Base-by-base conservation (phyloP, 2,329 filamentous ascomycete genomes). In the Trichophaea hybrida region DNA sequence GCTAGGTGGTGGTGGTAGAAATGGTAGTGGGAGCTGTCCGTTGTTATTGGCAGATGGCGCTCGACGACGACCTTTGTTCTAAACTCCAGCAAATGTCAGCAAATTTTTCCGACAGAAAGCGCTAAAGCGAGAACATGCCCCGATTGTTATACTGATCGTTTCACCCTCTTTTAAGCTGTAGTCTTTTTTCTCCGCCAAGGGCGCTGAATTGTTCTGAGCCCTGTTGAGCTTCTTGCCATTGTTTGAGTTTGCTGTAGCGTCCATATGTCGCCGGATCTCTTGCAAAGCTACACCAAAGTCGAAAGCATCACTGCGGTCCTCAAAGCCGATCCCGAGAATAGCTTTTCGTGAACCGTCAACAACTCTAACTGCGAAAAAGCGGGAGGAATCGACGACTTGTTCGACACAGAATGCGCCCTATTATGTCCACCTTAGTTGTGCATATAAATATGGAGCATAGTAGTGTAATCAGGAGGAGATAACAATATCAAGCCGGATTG, bases 141-240 rank as follows among this genome's bases (percentile, higher is more conserved):
- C 82, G 55, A 93, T 77, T 70, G 86, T 87, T 65, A 94, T 83
- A 31, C 84, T 88, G 67, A 94, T 94, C 15, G 86, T 94, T 77
- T 95, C 85, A 8, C 88, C 88, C 61, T 90, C 88, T 72, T 94
- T 94, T 64, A 95, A 72, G 68, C 86, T 90, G 69, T 88, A 89
- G 69, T 94, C 88, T 65, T 79, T 80, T 73, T 82, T 84, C 69
- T 80, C 79, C 59, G 73, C 73, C 48, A 73, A 72, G 66, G 72
- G 71, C 66, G 69, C 65, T 24, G 70, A 68, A 24, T 68, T 69
- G 61, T 72, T 53, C 46, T 72, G 73, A 65, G 72, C 71, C 66
- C 69, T 65, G 24, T 70, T 68, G 64, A 68, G 67, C 44, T 60
- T 71, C 54, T 67, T 66, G 5, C 60, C 51, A 32, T 61, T 62